phyloP scores from a whole-genome alignment of 148 eudicot species.

The Spergularia marina region DNA sequence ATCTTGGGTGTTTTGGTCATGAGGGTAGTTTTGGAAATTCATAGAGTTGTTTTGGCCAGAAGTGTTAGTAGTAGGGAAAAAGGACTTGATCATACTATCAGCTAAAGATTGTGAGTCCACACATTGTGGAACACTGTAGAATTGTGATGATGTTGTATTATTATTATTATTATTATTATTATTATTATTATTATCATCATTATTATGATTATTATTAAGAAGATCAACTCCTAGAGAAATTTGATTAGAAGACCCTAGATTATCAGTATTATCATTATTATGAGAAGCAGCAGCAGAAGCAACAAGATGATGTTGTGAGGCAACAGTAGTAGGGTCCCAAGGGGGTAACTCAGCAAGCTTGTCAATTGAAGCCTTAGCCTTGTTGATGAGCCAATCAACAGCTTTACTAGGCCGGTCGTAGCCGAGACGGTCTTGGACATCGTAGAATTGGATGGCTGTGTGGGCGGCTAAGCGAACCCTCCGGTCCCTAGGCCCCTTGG shows the following conservation, averaged over 20 bases:
- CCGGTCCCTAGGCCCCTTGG: conserved; percentile 44
- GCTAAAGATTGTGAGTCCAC: conserved; percentile 16
- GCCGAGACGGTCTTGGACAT: conserved; percentile 43
- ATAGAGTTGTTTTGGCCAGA: conserved; percentile 12
- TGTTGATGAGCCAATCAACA: conserved; percentile 44
- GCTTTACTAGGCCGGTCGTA: conserved; percentile 48
- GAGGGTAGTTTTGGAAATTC: conserved; percentile 33
- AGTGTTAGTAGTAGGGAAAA: conserved; percentile 27
- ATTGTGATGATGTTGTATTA: conserved; percentile 12
- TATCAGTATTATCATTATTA: background rate
- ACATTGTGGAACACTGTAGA: conserved; percentile 26
- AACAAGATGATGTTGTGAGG: background rate
- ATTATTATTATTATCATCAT: too few relatives aligned
- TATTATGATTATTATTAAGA: too few relatives aligned
- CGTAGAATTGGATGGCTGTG: conserved; percentile 48
- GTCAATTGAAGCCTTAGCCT: conserved; percentile 40
- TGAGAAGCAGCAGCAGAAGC: background rate
- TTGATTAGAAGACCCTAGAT: conserved; percentile 2
- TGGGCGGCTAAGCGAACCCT: conserved; percentile 45
- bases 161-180: background rate
- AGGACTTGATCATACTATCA: conserved; percentile 26
- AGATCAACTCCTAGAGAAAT: conserved; percentile 16
- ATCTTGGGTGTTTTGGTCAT: conserved; percentile 26
- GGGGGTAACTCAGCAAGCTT: conserved; percentile 37
- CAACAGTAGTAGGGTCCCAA: conserved; percentile 30